phyloP scores from a whole-genome alignment of 1,139 yeast species.

The Entelexis paramagnoliae region DNA sequence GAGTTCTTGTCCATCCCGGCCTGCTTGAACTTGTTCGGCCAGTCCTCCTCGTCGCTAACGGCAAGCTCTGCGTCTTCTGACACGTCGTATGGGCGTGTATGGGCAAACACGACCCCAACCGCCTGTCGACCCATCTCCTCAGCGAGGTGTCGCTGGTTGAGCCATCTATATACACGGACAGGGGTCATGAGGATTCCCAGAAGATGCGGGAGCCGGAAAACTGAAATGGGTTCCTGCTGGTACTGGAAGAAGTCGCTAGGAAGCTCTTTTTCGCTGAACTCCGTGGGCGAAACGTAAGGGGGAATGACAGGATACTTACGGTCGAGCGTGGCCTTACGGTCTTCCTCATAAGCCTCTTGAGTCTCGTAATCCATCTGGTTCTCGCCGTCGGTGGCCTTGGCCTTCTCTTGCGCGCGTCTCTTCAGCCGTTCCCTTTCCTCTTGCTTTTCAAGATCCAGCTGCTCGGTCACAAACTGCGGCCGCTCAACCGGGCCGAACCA shows the following conservation, averaged over 20 bases:
- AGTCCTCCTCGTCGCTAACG: constrained; percentile 66
- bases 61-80: constrained; percentile 40
- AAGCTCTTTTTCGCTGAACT: constrained; percentile 18
- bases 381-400: constrained; percentile 18
- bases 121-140: constrained; percentile 59
- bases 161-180: constrained; percentile 63
- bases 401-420: constrained; percentile 19
- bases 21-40: constrained; percentile 84
- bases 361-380: constrained; percentile 14
- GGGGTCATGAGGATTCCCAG: constrained; percentile 75
- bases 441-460: constrained; percentile 12
- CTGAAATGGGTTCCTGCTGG: constrained; percentile 21
- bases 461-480: constrained; percentile 35
- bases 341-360: constrained; percentile 19
- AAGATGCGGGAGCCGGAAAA: constrained; percentile 29
- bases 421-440: constrained; percentile 16
- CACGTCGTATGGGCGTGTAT: constrained; percentile 44
- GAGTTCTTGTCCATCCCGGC: constrained; percentile 59
- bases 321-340: constrained; percentile 39
- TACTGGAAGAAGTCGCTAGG: constrained; percentile 17
- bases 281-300: constrained; percentile 29
- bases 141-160: constrained; percentile 60
- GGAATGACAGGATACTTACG: constrained; percentile 31
- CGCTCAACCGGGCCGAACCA: constrained; percentile 78
- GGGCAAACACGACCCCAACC: constrained; percentile 47